These are phyloP conservation scores for Didymella glomerata DNA, from an alignment of 2,329 filamentous ascomycete species.

Conservation along the genomic window DNA sequence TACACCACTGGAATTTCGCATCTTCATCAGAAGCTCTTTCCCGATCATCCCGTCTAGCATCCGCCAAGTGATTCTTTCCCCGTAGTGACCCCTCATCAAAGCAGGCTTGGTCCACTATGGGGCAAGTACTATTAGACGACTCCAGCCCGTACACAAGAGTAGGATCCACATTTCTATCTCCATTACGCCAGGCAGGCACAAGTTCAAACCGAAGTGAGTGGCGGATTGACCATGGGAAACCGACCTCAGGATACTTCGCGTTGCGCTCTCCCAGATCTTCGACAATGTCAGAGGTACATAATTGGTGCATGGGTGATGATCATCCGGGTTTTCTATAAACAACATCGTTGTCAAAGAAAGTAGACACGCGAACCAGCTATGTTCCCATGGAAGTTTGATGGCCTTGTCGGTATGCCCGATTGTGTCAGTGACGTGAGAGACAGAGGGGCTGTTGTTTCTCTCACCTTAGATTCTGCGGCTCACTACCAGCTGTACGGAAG, in stretches of 20 bases:
- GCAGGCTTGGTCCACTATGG: neutral
- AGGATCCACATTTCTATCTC: no score
- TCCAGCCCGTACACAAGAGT: neutral
- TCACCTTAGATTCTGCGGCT: no score
- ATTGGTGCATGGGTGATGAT: no score
- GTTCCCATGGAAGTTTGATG: no score
- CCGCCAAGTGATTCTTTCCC: neutral
- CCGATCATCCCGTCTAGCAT: neutral
- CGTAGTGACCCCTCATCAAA: neutral
- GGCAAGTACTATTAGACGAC: neutral
- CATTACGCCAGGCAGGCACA: neutral
- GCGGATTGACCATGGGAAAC: neutral
- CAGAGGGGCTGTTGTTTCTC: no score
- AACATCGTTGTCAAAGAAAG: no score
- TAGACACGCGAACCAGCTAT: no score
- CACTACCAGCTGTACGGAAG: no score
- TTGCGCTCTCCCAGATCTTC: neutral
- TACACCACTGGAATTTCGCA: neutral
- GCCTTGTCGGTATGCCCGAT: no score
- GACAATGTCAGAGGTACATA: neutral
- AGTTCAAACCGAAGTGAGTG: neutral
- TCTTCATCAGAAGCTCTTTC: neutral
- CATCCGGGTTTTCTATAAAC: no score
- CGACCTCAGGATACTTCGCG: neutral
- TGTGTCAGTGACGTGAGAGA: no score